Evolutionary conservation across 176 grass and related monocot species (phyloP).

Genomic region (Zea mays): DNA sequence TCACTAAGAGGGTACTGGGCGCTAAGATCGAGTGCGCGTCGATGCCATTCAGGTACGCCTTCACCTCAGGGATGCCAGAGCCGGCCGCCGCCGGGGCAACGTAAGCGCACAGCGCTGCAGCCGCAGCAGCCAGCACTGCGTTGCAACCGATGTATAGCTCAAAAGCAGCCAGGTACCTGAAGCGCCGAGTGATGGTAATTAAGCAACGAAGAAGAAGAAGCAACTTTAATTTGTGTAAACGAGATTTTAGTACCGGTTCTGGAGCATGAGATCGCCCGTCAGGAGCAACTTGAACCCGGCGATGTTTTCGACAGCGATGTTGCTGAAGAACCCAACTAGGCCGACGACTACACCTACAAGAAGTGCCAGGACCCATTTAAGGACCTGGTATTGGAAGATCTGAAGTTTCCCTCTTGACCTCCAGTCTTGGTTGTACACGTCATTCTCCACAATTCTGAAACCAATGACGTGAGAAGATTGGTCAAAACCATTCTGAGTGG

Average conservation of each 20-base stretch:
- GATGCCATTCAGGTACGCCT: constrained; percentile 70
- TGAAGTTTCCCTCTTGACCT: constrained; percentile 57
- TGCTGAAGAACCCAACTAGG: constrained; percentile 69
- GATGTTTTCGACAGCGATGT: constrained; percentile 78
- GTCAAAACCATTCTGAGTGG: neutral
- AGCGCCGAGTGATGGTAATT: neutral
- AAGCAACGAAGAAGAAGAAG: neutral
- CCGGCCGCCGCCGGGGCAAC: constrained; percentile 61
- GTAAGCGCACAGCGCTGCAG: constrained; percentile 64
- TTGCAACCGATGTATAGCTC: constrained; percentile 47
- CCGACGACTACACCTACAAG: constrained; percentile 52
- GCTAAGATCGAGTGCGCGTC: constrained; percentile 67
- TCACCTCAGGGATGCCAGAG: constrained; percentile 77
- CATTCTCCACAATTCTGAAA: constrained; percentile 72
- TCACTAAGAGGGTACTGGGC: constrained; percentile 64
- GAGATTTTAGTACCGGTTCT: constrained; percentile 36
- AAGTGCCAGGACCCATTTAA: constrained; percentile 74
- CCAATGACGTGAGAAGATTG: neutral
- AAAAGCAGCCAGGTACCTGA: constrained; percentile 57
- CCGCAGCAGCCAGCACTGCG: constrained; percentile 34
- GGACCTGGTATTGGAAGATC: constrained; percentile 58
- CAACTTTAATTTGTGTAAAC: neutral
- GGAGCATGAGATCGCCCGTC: constrained; percentile 59
- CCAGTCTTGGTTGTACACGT: constrained; percentile 73
- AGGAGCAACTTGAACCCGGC: constrained; percentile 64